Base-by-base conservation (phyloP, 345 rosid genomes). In the Eucalyptus albens region DNA sequence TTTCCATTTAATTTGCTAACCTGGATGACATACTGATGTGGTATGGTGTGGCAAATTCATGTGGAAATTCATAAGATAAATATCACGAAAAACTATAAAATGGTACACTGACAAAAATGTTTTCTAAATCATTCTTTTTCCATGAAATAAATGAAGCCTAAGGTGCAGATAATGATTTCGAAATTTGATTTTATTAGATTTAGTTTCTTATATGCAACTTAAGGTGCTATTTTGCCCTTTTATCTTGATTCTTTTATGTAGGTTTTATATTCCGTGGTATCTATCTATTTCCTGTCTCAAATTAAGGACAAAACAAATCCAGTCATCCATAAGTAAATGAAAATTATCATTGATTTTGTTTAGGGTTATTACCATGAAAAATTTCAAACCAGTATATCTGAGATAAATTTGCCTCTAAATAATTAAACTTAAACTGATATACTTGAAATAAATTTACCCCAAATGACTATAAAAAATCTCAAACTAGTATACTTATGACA, bases 301-400 rank as follows among this genome's bases (percentile, higher is more conserved):
- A 69, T 69, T 69, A 33, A 69, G 44, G 44, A 33, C 4, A 11
- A 0, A 37, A 72, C 26, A 16, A 1, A 19, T 67, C 37, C 80
- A 31, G 0, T 5, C 10, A 67, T 3, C 42, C 80, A 16, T 15
- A 31, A 69, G 40, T 16, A 69, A 5, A 31, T 16, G 24, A 31
- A 31, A 69, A 16, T 69, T 33, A 19, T 37, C 26, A 21, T 37
- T 33, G 12, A 72, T 19, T 33, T 72, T 72, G 59, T 53, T 53
- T 53, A 0, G 59, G 26, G 26, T 53, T 8, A 21, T 19, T 19
- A 0, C 5, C 59, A 53, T 2, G 11, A 53, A 53, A 53, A 19
- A 53, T 19, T 51, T 53, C 10, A 53, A 21, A 21, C 9, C 1
- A 2, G 0, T 19, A 53, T 53, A 53, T 53, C 0, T 53, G 1